Evolutionary conservation across 257 asterid species (phyloP), one percentile per base, ranked within the genome.

Genomic region (Linaria vulgaris): DNA sequence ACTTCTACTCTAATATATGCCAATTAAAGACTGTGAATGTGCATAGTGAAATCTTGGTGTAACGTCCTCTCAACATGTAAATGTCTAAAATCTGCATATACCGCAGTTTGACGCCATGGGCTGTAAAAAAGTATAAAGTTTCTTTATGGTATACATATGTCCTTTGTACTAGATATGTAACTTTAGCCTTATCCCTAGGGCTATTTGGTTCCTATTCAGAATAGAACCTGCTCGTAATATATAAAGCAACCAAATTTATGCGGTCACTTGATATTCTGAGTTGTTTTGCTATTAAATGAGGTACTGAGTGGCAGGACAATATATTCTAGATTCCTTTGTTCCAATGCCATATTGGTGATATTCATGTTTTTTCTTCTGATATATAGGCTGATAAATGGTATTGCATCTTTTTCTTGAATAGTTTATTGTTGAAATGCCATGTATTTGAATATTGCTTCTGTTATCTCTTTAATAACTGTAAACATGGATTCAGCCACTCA

Each of bases 21-120:
- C 46, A 46, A 44, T 67, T n/a, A 23, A 46, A 61, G 41, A 54
- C 31, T 55, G 46, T 52, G 23, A 58, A 25, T 4, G 20, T 20
- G 43, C 4, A 19, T 27, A 3, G 6, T 19, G 54, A 45, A 22
- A 7, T 66, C 13, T 43, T 4, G 57, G n/a, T n/a, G n/a, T 56
- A 16, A 63, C 50, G 27, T 11, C 47, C 20, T 44, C 52, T 58
- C 48, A 16, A 38, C 34, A 27, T 27, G 6, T 27, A 6, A 45
- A 10, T 53, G 20, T n/a, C 1, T 46, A 3, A n/a, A 6, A 19
- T n/a, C 9, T 15, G 37, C 39, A 50, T 16, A 25, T 24, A 51
- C 15, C 9, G 6, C 25, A 0, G 24, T 58, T 13, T 48, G 17
- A 67, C 39, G 54, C 55, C 5, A 34, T 52, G 56, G 41, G 25